phyloP scores from a whole-genome alignment of 2,329 filamentous ascomycete genomes.

The Aspergillus aculeatinus region DNA sequence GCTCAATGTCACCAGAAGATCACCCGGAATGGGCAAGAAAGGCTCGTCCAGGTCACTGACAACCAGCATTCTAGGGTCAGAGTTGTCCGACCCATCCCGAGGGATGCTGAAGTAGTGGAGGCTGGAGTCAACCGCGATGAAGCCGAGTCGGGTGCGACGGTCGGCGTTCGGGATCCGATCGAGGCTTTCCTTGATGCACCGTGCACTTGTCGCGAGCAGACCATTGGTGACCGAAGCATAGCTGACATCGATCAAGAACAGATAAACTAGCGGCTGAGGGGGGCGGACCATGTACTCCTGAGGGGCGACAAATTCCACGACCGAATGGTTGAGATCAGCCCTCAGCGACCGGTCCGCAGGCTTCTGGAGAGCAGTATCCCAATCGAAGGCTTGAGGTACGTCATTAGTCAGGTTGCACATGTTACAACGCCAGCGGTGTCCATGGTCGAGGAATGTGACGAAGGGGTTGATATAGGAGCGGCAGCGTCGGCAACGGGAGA shows the following conservation, averaged over 20 bases:
- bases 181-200: slow-evolving; percentile 91
- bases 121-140: slow-evolving; percentile 91
- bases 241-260: slow-evolving; percentile 94
- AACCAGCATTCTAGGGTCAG: slow-evolving; percentile 86
- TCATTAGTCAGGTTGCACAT: slow-evolving; percentile 99
- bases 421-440: slow-evolving; percentile 97
- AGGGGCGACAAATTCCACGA: slow-evolving; percentile 95
- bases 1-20: slow-evolving; percentile 82
- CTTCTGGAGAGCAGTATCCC: slow-evolving; percentile 91
- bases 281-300: slow-evolving; percentile 99
- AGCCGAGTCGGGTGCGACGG: slow-evolving; percentile 84
- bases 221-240: slow-evolving; percentile 86
- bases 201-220: slow-evolving; percentile 84
- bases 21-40: slow-evolving; percentile 89
- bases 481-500: slow-evolving; percentile 92
- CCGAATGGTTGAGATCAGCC: slow-evolving; percentile 90
- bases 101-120: slow-evolving; percentile 96
- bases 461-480: slow-evolving; percentile 98
- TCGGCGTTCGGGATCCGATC: slow-evolving; percentile 98
- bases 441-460: slow-evolving; percentile 92
- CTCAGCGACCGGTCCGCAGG: slow-evolving; percentile 89
- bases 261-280: slow-evolving; percentile 89
- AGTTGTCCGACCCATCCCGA: slow-evolving; percentile 79
- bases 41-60: slow-evolving; percentile 95
- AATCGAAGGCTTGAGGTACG: slow-evolving; percentile 98